phyloP scores from a whole-genome alignment of 202 grass and related monocot genomes.

The Carex arenaria region DNA sequence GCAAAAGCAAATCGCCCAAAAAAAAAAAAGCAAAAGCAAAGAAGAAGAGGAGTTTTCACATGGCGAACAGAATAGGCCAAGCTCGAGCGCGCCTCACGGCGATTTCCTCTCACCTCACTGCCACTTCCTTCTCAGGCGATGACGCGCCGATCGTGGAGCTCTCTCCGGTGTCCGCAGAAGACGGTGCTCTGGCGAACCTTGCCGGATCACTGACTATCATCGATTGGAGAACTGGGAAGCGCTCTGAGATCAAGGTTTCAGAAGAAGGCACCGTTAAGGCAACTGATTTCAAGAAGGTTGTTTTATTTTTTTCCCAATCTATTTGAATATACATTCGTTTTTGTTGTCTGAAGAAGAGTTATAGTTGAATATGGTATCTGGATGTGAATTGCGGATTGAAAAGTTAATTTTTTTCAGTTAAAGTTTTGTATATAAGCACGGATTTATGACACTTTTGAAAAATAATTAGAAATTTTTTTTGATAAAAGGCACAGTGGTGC shows the following conservation, averaged over 20 bases:
- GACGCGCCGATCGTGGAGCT: constrained; percentile 1
- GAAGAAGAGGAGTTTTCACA: not conserved
- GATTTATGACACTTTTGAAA: not conserved
- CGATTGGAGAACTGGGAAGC: constrained; percentile 31
- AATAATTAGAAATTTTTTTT: too few species aligned
- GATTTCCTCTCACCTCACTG: constrained; percentile 39
- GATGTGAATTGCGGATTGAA: not conserved
- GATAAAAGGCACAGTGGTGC: too few species aligned
- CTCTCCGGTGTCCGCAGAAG: constrained; percentile 1
- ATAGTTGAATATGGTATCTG: not conserved
- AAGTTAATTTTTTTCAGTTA: not conserved
- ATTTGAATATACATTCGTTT: not conserved
- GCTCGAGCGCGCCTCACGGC: constrained; percentile 36
- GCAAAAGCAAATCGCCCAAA: not conserved
- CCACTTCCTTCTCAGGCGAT: not conserved
- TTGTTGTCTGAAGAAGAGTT: not conserved
- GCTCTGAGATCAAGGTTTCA: constrained; percentile 19
- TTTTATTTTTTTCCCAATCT: not conserved
- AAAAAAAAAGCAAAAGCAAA: not conserved
- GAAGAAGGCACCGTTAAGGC: constrained; percentile 27
- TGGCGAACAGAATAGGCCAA: not conserved
- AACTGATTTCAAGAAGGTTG: constrained; percentile 43
- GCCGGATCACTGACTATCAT: constrained; percentile 21
- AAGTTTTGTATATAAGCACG: not conserved
- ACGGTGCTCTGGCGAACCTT: constrained; percentile 8